Evolutionary conservation across 2,329 filamentous ascomycete species (phyloP).

Genomic region (Colletotrichum destructivum): DNA sequence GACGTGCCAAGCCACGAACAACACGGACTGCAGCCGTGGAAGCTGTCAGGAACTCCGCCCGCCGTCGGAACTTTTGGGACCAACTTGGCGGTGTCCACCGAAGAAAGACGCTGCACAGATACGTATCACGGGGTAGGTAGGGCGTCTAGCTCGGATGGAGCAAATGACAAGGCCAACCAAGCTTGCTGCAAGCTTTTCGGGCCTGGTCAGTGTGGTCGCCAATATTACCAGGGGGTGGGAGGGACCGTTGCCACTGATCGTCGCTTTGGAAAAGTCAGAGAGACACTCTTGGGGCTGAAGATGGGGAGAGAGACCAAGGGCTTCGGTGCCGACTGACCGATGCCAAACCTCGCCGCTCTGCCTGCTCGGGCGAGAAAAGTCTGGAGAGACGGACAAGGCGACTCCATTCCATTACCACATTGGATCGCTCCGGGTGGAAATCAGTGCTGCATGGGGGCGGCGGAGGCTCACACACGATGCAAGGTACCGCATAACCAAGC

Average conservation of each 20-base stretch:
- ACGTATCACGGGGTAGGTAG: background rate
- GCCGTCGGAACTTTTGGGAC: conserved; percentile 28
- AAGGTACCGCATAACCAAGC: conserved; percentile 14
- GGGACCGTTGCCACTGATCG: conserved; percentile 36
- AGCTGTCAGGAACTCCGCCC: conserved; percentile 34
- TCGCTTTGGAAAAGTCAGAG: background rate
- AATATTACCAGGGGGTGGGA: background rate
- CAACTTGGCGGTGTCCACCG: conserved; percentile 26
- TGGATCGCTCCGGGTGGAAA: conserved; percentile 23
- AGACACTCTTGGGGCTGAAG: background rate
- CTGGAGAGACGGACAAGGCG: conserved; percentile 19
- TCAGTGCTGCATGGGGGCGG: conserved; percentile 13
- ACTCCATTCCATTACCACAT: conserved; percentile 34
- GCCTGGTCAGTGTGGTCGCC: conserved; percentile 8
- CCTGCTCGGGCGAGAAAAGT: background rate
- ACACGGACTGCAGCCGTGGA: background rate
- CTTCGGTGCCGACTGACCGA: background rate
- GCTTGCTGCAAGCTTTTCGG: background rate
- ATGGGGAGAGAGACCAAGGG: background rate
- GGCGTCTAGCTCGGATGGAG: conserved; percentile 21
- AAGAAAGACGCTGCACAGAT: background rate
- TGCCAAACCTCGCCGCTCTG: background rate
- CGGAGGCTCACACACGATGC: conserved; percentile 8
- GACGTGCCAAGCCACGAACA: conserved; percentile 4
- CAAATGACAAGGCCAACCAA: conserved; percentile 33